These are phyloP conservation scores for Pilaira anomala DNA, from an alignment of 192 early-diverging fungal species.

Conservation along the genomic window DNA sequence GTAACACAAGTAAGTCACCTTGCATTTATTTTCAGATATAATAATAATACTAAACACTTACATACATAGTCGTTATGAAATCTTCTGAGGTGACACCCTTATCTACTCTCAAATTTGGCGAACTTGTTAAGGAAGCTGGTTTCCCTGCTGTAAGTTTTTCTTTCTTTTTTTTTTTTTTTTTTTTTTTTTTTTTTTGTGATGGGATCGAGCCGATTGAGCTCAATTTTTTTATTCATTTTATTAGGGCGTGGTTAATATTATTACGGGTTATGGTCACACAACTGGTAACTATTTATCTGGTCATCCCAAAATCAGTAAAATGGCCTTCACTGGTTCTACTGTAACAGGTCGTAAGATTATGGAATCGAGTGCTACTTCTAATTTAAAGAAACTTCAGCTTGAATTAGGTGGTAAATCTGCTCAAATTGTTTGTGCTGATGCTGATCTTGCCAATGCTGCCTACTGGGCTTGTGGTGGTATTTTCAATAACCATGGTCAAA, in stretches of 20 bases:
- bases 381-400: slow-evolving; percentile 71
- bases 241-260: slow-evolving; percentile 76
- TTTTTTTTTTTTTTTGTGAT: too few relatives aligned
- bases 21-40: background rate
- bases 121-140: slow-evolving; percentile 66
- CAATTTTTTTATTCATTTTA: background rate
- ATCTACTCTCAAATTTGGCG: slow-evolving; percentile 59
- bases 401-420: slow-evolving; percentile 91
- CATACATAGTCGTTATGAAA: slow-evolving; percentile 65
- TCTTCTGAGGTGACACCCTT: slow-evolving; percentile 67
- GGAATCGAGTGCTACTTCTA: slow-evolving; percentile 47
- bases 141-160: slow-evolving; percentile 53
- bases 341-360: slow-evolving; percentile 62
- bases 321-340: slow-evolving; percentile 77
- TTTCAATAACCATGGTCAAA: slow-evolving; percentile 84
- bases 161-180: background rate
- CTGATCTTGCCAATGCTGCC: slow-evolving; percentile 68
- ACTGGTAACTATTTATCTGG: slow-evolving; percentile 57
- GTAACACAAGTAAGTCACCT: slow-evolving; percentile 52
- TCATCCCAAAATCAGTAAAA: slow-evolving; percentile 56
- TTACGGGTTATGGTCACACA: slow-evolving; percentile 66
- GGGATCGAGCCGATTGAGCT: background rate
- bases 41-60: background rate
- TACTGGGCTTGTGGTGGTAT: slow-evolving; percentile 58
- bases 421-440: slow-evolving; percentile 72